phyloP scores from a whole-genome alignment of 805 yeast species.

The Zygosaccharomyces pseudorouxii region DNA sequence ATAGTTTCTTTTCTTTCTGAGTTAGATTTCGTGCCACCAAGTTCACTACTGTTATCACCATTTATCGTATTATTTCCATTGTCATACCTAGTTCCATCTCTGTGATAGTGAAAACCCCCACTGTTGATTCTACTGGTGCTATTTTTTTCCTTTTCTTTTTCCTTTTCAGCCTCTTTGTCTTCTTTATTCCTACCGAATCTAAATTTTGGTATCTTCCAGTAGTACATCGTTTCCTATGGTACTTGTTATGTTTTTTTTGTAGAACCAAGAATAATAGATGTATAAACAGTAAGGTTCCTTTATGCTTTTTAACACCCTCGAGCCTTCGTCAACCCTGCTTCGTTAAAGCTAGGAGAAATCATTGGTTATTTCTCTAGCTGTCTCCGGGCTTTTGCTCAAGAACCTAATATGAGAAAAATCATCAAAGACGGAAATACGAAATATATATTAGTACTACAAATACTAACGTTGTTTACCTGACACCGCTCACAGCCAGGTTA shows the following conservation, averaged over 20 bases:
- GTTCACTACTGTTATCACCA: not conserved
- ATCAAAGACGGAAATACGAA: not conserved
- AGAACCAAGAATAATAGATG: not conserved
- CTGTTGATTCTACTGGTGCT: slow-evolving; percentile 7
- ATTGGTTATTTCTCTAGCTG: slow-evolving; percentile 1
- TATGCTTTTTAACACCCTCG: not conserved
- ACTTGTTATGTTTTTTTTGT: not conserved
- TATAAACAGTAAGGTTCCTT: not conserved
- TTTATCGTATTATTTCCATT: not conserved
- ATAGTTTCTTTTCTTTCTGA: slow-evolving; percentile 30
- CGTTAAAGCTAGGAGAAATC: slow-evolving; percentile 3
- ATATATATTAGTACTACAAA: not conserved
- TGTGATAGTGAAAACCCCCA: slow-evolving; percentile 15
- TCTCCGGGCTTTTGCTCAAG: slow-evolving; percentile 1
- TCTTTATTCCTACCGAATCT: slow-evolving; percentile 34
- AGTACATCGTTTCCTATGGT: slow-evolving; percentile 22
- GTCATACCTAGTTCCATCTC: slow-evolving; percentile 4
- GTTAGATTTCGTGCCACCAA: slow-evolving; percentile 9
- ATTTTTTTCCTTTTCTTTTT: slow-evolving; percentile 16
- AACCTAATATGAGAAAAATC: not conserved
- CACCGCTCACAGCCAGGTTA: not conserved
- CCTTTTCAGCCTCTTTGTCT: slow-evolving; percentile 26
- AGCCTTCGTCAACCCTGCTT: not conserved
- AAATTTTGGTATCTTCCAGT: slow-evolving; percentile 34
- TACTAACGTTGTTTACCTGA: not conserved